phyloP scores from a whole-genome alignment of 2,329 filamentous ascomycete species.

The Aureobasidium sp. region DNA sequence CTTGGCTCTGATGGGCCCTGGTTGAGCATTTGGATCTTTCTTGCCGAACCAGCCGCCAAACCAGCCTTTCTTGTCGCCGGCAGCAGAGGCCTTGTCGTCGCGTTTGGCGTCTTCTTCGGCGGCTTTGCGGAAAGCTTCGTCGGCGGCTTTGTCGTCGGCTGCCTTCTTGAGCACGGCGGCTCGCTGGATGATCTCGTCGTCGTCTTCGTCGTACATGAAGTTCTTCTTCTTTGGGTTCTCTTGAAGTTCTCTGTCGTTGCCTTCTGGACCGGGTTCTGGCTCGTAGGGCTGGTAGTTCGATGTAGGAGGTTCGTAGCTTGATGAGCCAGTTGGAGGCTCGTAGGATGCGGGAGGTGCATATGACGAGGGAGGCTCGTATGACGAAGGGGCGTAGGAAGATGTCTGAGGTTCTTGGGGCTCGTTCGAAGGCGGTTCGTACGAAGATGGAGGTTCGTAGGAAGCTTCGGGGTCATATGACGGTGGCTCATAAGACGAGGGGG shows the following conservation, averaged over 20 bases:
- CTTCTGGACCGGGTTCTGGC: constrained; percentile 43
- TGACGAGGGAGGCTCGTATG: constrained; percentile 20
- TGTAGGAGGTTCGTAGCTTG: constrained; percentile 51
- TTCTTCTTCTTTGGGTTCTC: constrained; percentile 61
- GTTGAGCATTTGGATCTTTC: constrained; percentile 53
- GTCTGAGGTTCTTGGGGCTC: constrained; percentile 3
- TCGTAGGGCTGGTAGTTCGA: constrained; percentile 44
- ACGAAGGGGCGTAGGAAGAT: constrained; percentile 18
- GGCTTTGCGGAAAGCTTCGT: constrained; percentile 76
- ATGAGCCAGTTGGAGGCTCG: constrained; percentile 28
- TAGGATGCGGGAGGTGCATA: constrained; percentile 24
- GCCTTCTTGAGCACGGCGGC: constrained; percentile 42
- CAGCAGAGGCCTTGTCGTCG: constrained; percentile 45
- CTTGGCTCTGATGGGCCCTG: constrained; percentile 77
- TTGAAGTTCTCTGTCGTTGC: constrained; percentile 34
- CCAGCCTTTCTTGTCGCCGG: constrained; percentile 55
- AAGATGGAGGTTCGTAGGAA: constrained; percentile 8
- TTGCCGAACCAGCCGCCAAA: constrained; percentile 80
- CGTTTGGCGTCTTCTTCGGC: constrained; percentile 65
- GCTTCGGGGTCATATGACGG: not conserved
- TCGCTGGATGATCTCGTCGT: constrained; percentile 50
- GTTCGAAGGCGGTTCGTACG: constrained; percentile 6
- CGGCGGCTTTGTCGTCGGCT: constrained; percentile 61
- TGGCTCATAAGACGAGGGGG: constrained; percentile 1
- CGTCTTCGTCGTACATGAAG: constrained; percentile 74